Conservation (phyloP, 257 asterid genomes). For the Solanum boliviense region DNA sequence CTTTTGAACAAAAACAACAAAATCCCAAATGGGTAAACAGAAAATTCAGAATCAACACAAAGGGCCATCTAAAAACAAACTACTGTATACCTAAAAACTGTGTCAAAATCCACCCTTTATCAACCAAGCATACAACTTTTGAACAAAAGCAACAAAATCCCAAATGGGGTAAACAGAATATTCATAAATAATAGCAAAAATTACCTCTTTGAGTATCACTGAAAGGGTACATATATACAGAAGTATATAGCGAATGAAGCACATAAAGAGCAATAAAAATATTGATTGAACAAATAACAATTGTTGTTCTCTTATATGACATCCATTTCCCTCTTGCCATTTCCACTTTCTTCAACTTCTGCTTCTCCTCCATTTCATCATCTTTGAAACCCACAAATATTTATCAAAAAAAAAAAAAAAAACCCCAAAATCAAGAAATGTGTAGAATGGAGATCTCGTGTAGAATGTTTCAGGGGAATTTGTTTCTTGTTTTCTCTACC, state of each 20-base stretch:
- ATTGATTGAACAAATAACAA: conserved; percentile 60
- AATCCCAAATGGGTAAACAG: conserved; percentile 5
- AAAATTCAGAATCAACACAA: neutral
- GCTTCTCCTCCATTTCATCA: conserved; percentile 39
- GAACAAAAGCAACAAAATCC: neutral
- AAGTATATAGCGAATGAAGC: conserved; percentile 60
- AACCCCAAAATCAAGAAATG: neutral
- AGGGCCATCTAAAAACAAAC: conserved; percentile 25
- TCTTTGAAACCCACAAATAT: conserved; percentile 10
- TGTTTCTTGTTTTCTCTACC: neutral
- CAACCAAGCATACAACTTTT: neutral
- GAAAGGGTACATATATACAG: conserved; percentile 56
- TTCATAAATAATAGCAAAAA: neutral
- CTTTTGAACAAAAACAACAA: neutral
- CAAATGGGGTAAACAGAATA: neutral
- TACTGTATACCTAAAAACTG: neutral
- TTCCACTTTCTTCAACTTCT: conserved; percentile 14
- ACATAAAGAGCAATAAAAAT: conserved; percentile 66
- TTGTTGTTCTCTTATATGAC: conserved; percentile 67
- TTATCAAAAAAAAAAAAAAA: neutral
- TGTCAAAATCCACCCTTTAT: neutral
- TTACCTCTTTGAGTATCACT: conserved; percentile 41
- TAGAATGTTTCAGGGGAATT: neutral
- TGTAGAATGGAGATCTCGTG: neutral
- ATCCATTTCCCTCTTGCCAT: conserved; percentile 78